Base-by-base conservation (phyloP, 305 asterid genomes). In the Fraxinus latifolia region DNA sequence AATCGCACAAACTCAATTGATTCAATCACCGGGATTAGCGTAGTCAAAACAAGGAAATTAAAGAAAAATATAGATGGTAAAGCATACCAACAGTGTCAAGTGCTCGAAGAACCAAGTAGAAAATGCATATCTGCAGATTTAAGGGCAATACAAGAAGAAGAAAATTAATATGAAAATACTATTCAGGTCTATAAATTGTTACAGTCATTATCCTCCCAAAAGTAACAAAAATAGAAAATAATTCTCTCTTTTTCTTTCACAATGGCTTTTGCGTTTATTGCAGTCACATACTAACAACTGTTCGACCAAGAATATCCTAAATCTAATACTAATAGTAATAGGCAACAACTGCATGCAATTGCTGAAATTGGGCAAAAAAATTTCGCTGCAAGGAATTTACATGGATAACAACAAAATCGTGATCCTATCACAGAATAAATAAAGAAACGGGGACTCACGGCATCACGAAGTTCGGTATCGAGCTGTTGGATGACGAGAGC, bases 401-500 rank as follows among this genome's bases (percentile, higher is more conserved):
- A 32, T 21, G 67, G 34, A 78, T 11, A 68, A 29, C 72, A 4
- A 58, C 62, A 58, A 9, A 76, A 80, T 21, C 81, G 44, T 25
- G 80, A 65, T 7, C 62, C 37, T 70, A 53, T 0, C n/a, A 36
- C 9, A 36, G 23, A 73, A 8, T 70, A 17, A 70, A n/a, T 31
- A 34, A 81, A 31, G 29, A 15, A 81, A 29, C 1, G 6, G 76
- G n/a, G 76, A 87, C 97, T 83, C 87, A 95, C 99, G 36, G 99
- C 99, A 84, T 95, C 94, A 44, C 99, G 97, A 72, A 95, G 98
- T 85, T 95, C 97, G 80, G 90, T 83, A 39, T 91, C 97, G 80
- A 95, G 97, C 89, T 95, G 98, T 88, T 95, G 97, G 85, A 95
- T 92, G 65, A 95, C 97, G 82, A 95, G 90, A 79, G 90, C 92